A percentile compares a stretch with the other conserved stretches of the same genome.
Evolutionary conservation across 2,329 filamentous ascomycete genomes (phyloP).

Genomic region (Beauveria caledonica): DNA sequence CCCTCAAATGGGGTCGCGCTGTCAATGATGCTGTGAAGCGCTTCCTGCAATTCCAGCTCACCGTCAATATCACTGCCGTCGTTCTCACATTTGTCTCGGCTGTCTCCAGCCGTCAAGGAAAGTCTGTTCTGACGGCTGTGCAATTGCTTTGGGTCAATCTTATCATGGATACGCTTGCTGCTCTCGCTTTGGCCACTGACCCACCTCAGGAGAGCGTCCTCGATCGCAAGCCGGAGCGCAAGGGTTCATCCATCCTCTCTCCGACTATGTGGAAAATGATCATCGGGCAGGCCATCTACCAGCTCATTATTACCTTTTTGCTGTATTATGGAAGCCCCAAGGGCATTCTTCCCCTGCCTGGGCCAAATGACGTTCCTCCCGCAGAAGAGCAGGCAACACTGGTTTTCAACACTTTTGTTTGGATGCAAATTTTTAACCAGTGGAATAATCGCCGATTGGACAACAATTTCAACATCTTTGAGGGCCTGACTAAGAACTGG

Average conservation of each 20-base stretch:
- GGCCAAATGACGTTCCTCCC: slow-evolving; percentile 33
- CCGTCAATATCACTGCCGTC: slow-evolving; percentile 88
- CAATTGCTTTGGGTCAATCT: slow-evolving; percentile 94
- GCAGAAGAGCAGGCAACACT: slow-evolving; percentile 59
- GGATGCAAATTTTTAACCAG: slow-evolving; percentile 99
- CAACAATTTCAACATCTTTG: slow-evolving; percentile 93
- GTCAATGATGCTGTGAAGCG: slow-evolving; percentile 73
- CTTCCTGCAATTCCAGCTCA: slow-evolving; percentile 70
- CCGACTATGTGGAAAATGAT: slow-evolving; percentile 99
- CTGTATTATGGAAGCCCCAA: slow-evolving; percentile 65
- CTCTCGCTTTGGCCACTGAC: slow-evolving; percentile 80
- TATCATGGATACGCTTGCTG: slow-evolving; percentile 95
- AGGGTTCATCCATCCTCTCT: slow-evolving; percentile 60
- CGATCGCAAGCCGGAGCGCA: slow-evolving; percentile 60
- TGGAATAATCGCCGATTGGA: slow-evolving; percentile 95
- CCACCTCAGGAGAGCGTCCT: slow-evolving; percentile 77
- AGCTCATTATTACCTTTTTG: slow-evolving; percentile 70
- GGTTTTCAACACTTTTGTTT: slow-evolving; percentile 97
- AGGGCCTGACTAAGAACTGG: slow-evolving; percentile 74
- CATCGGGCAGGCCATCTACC: slow-evolving; percentile 82
- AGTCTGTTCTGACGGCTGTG: slow-evolving; percentile 76
- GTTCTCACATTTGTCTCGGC: slow-evolving; percentile 81
- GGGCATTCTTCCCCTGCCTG: slow-evolving; percentile 33
- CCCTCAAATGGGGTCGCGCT: slow-evolving; percentile 70
- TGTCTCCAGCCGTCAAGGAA: slow-evolving; percentile 59